Evolutionary conservation across 768 basidiomycete genomes (phyloP), one percentile per base, ranked within the genome.

Genomic region (Phaeotremella fagi): DNA sequence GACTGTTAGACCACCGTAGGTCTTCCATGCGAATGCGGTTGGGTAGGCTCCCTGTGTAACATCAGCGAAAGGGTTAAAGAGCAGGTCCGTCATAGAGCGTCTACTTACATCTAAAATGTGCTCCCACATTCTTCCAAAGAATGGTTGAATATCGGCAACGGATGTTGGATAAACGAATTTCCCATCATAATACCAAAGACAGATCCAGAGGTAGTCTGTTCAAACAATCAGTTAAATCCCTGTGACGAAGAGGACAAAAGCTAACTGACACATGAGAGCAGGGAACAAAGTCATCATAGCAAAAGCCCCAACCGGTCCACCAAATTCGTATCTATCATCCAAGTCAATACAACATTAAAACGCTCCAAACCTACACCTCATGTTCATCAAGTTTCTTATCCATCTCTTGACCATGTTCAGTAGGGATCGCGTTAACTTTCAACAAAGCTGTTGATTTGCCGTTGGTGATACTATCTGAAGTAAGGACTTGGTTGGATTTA

Each of bases 201-300:
- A 99, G 54, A 89, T 89, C 90, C 90, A 97, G 58, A 98, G 82
- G 78, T 98, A 99, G 75, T 95, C 74, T 75, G 45, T n/a, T 6
- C 12, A 12, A 22, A 33, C 16, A 16, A 33, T 33, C 16, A 33
- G 31, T 33, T 33, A 52, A 26, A 59, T 52, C 42, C 35, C 38
- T 6, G 25, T 12, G n/a, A 27, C 43, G 14, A 37, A 14, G 28
- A 25, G 2, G 14, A 41, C 27, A 3, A 35, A 27, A 22, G 26
- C 14, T 9, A 35, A 65, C 72, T 60, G 50, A 75, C 74, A 99
- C 91, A 99, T 98, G 57, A 98, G 80, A 23, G 86, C 74, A 0
- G 95, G 95, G 71, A 99, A 99, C 43, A 87, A 85, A 18, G 84
- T 79, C 87, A 99, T 98, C 77, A 99, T 98, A 12, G 86, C 87